Evolutionary conservation across 768 basidiomycete genomes (phyloP).

Genomic region (Agrocybe praecox): DNA sequence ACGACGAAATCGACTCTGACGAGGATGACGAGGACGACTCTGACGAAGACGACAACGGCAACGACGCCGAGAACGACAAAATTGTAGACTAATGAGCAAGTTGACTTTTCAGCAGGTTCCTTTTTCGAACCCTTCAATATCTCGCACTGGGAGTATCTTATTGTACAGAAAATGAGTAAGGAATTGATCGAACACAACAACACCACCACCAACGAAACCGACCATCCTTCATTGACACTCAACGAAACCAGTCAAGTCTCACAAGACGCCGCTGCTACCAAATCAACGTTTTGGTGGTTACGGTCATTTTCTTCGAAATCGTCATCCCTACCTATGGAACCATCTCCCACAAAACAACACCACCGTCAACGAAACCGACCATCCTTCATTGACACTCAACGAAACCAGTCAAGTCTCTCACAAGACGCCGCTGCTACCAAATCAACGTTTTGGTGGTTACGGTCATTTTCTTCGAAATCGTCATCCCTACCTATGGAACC

Average conservation of each 20-base stretch:
- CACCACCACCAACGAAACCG: conserved; percentile 1
- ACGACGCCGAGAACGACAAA: no score
- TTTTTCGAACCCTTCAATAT: conserved; percentile 81
- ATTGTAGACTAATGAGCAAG: no score
- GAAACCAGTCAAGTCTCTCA: not conserved
- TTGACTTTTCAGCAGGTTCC: conserved; percentile 61
- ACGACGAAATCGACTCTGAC: no score
- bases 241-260: not conserved
- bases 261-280: not conserved
- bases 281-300: conserved; percentile 7
- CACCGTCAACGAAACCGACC: conserved; percentile 1
- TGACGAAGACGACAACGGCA: no score
- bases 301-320: not conserved
- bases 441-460: conserved; percentile 6
- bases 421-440: not conserved
- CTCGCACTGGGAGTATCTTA: conserved; percentile 72
- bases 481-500: not conserved
- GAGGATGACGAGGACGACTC: no score
- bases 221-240: not conserved
- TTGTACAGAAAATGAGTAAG: conserved; percentile 50
- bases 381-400: not conserved
- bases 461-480: not conserved
- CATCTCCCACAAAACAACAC: not conserved
- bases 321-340: not conserved
- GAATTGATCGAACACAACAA: conserved; percentile 35